phyloP scores from a whole-genome alignment of 495 filamentous ascomycete genomes.

The Tuber aestivum region DNA sequence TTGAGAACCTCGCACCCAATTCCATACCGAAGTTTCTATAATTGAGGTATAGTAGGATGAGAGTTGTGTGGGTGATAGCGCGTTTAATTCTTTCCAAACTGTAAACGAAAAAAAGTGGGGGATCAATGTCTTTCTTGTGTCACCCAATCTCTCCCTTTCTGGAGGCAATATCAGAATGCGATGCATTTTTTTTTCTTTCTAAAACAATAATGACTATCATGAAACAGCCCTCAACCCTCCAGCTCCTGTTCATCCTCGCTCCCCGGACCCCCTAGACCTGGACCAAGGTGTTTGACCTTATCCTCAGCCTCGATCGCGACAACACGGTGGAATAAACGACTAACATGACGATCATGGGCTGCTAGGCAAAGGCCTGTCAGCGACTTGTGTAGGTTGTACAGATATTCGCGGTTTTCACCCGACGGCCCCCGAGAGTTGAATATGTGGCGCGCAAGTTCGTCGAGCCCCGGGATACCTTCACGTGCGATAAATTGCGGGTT shows the following conservation, averaged over 20 bases:
- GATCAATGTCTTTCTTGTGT: slow-evolving; percentile 1
- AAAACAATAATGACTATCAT: slow-evolving; percentile 2
- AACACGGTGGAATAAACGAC: slow-evolving; percentile 2
- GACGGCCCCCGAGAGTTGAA: slow-evolving; percentile 70
- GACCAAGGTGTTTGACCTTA: slow-evolving; percentile 17
- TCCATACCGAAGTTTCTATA: background rate
- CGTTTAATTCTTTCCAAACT: background rate
- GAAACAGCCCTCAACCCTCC: slow-evolving; percentile 42
- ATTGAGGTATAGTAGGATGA: background rate
- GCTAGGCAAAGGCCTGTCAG: slow-evolving; percentile 68
- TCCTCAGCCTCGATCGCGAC: slow-evolving; percentile 7
- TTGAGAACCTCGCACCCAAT: background rate
- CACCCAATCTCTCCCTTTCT: background rate
- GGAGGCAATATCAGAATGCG: slow-evolving; percentile 5
- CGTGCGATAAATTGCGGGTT: slow-evolving; percentile 90
- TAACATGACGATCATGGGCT: slow-evolving; percentile 77
- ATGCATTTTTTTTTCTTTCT: background rate
- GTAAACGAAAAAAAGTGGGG: background rate
- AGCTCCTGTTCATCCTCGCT: slow-evolving; percentile 57
- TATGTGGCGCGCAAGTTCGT: slow-evolving; percentile 75
- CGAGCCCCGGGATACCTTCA: slow-evolving; percentile 60
- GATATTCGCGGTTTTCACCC: slow-evolving; percentile 86
- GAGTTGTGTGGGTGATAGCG: background rate
- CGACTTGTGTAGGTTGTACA: slow-evolving; percentile 72
- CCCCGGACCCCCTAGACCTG: slow-evolving; percentile 48